Evolutionary conservation across 345 rosid genomes (phyloP).

Genomic region (Jatropha curcas): DNA sequence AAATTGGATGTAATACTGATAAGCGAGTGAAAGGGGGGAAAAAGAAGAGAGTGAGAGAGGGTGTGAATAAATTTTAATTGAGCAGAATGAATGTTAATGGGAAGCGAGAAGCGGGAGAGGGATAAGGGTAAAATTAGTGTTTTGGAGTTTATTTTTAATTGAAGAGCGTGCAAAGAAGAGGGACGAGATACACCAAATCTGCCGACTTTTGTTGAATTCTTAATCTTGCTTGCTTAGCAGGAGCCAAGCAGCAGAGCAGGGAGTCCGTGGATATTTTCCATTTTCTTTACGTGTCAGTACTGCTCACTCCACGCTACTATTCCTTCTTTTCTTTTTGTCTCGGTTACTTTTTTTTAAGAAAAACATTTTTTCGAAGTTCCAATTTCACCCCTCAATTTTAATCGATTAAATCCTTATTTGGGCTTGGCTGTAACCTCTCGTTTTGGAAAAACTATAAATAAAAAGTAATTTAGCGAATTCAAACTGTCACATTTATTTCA

Average conservation of each 20-base stretch:
- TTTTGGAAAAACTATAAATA: too few relatives aligned
- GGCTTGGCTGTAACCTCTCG: too few relatives aligned
- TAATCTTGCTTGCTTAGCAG: background rate
- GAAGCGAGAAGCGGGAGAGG: too few relatives aligned
- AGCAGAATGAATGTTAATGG: background rate
- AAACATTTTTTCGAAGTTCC: too few relatives aligned
- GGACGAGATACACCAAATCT: conserved; percentile 36
- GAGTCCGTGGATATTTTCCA: background rate
- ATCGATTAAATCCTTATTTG: too few relatives aligned
- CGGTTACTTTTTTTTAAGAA: too few relatives aligned
- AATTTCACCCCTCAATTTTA: too few relatives aligned
- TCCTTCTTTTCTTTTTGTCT: too few relatives aligned
- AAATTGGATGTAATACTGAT: background rate
- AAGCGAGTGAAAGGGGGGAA: background rate
- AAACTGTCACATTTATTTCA: too few relatives aligned
- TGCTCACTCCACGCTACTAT: background rate
- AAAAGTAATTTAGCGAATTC: too few relatives aligned
- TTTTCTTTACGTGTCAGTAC: background rate
- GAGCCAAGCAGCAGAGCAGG: background rate
- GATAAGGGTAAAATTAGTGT: conserved; percentile 1
- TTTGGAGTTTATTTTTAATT: conserved; percentile 14
- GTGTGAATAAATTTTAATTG: too few relatives aligned
- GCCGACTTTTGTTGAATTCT: conserved; percentile 44
- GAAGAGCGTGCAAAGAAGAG: conserved; percentile 23
- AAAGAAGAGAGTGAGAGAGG: background rate